A percentile compares a stretch with the other conserved stretches of the same genome.
phyloP scores from a whole-genome alignment of 345 rosid genomes.

The Populus ilicifolia region DNA sequence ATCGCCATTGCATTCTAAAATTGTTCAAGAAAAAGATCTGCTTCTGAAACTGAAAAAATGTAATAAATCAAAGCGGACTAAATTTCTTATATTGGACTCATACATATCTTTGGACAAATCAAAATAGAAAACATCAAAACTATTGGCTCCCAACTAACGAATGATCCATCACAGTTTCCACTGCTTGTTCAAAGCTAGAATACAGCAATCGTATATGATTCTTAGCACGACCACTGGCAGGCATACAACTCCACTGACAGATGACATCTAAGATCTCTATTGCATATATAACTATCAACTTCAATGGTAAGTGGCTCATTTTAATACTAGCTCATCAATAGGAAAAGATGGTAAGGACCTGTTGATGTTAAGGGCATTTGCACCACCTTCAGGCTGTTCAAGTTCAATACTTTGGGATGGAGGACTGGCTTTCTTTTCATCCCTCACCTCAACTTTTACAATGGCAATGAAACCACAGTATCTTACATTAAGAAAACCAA shows the following conservation, averaged over 20 bases:
- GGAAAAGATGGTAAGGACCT: conserved; percentile 41
- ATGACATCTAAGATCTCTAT: background rate
- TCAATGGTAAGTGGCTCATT: background rate
- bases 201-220: background rate
- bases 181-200: background rate
- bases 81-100: background rate
- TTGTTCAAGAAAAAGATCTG: background rate
- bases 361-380: conserved; percentile 92
- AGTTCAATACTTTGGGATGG: conserved; percentile 62
- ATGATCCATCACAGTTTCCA: background rate
- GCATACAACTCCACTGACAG: background rate
- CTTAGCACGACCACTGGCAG: background rate
- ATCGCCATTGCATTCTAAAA: background rate
- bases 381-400: conserved; percentile 97
- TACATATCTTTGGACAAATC: background rate
- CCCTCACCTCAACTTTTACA: conserved; percentile 64
- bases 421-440: conserved; percentile 41
- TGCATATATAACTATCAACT: background rate
- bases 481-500: conserved; percentile 76
- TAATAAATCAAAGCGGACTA: background rate
- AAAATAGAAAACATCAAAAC: background rate
- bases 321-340: background rate
- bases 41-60: background rate
- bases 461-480: conserved; percentile 79
- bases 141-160: background rate